Conservation (phyloP, 2,329 filamentous ascomycete genomes). For the Byssochlamys sp. region DNA sequence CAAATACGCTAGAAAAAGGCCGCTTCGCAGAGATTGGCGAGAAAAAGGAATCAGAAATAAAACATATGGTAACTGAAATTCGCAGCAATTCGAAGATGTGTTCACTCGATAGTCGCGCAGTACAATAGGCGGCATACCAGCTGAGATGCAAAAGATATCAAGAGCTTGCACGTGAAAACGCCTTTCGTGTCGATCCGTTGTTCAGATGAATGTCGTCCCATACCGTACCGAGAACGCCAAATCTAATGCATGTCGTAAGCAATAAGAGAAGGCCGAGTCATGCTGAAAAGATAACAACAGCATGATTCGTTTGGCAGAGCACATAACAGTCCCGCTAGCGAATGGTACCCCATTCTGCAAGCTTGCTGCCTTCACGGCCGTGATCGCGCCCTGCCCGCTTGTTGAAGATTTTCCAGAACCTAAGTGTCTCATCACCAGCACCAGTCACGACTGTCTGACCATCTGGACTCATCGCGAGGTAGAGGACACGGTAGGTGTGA, state of each 20-base stretch:
- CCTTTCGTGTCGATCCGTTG: conserved; percentile 12
- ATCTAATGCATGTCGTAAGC: conserved; percentile 19
- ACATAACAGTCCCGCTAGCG: conserved; percentile 36
- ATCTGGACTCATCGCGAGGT: conserved; percentile 94
- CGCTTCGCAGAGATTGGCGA: not conserved
- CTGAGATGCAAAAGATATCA: conserved; percentile 22
- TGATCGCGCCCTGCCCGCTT: conserved; percentile 61
- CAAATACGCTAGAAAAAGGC: not conserved
- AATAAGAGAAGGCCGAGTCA: conserved; percentile 10
- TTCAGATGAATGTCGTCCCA: conserved; percentile 16
- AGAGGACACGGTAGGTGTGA: conserved; percentile 91
- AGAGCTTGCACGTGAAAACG: conserved; percentile 15
- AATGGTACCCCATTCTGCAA: conserved; percentile 77
- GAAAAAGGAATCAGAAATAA: not conserved
- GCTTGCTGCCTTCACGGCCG: conserved; percentile 55
- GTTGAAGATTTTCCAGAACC: conserved; percentile 95
- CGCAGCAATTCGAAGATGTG: not conserved
- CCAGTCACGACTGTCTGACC: conserved; percentile 89
- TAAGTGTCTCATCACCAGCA: conserved; percentile 86
- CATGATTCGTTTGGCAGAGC: not conserved
- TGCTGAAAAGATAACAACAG: not conserved
- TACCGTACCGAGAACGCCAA: conserved; percentile 21
- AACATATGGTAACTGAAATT: not conserved
- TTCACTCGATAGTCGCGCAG: not conserved
- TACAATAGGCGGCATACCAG: not conserved